These are phyloP conservation scores for Physcomitrellopsis africana DNA, from an alignment of 225 moss, liverwort and hornwort species.

Conservation along the genomic window DNA sequence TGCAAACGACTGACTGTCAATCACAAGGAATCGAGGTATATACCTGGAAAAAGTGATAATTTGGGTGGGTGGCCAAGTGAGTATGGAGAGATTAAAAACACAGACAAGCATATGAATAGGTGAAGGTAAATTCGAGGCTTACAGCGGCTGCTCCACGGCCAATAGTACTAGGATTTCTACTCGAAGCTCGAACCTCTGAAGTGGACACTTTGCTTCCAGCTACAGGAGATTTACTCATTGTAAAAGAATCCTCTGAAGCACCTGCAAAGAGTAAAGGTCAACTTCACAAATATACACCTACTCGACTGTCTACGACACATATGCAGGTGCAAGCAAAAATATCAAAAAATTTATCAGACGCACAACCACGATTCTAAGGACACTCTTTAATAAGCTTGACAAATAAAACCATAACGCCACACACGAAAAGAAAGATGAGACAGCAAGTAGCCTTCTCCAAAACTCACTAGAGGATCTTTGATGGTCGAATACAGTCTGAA, in stretches of 20 bases:
- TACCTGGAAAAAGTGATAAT: neutral
- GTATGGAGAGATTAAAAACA: neutral
- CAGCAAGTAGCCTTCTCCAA: conserved; percentile 2
- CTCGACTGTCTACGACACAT: neutral
- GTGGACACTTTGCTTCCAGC: conserved; percentile 42
- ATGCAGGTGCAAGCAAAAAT: neutral
- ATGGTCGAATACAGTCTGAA: conserved; percentile 77
- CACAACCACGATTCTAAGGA: neutral
- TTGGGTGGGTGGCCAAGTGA: neutral
- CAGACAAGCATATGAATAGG: neutral
- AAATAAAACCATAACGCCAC: too few relatives aligned
- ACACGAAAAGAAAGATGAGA: too few relatives aligned
- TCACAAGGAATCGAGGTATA: neutral
- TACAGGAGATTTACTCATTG: conserved; percentile 48
- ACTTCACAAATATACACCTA: neutral
- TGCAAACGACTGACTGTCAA: neutral
- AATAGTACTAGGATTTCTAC: conserved; percentile 41
- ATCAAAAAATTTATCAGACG: neutral
- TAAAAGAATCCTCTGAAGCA: conserved; percentile 58
- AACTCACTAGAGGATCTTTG: conserved; percentile 67
- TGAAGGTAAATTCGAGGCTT: conserved; percentile 25
- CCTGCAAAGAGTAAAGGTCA: conserved; percentile 31
- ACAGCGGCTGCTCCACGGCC: conserved; percentile 58
- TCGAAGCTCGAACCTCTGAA: conserved; percentile 45
- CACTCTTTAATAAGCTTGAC: neutral